These are phyloP conservation scores for Taphrina flavorubra DNA, from an alignment of 1,139 yeast species.

Conservation along the genomic window DNA sequence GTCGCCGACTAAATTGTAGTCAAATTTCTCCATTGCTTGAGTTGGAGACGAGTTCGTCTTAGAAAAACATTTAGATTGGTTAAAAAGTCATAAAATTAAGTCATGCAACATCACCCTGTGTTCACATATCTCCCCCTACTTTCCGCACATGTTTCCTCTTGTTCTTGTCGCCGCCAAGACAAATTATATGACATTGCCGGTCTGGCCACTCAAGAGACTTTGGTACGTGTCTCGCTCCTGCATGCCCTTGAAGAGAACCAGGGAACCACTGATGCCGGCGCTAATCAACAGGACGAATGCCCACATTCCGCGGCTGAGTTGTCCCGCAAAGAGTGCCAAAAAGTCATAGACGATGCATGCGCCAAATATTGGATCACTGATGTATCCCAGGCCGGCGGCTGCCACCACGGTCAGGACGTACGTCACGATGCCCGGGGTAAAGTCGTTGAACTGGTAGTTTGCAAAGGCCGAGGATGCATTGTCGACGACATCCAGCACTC, in stretches of 20 bases:
- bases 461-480: conserved; percentile 35
- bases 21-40: background rate
- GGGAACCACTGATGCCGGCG: conserved; percentile 30
- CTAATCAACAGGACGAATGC: conserved; percentile 26
- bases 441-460: conserved; percentile 21
- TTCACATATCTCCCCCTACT: background rate
- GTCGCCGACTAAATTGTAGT: conserved; percentile 7
- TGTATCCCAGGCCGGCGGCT: conserved; percentile 35
- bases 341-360: conserved; percentile 37
- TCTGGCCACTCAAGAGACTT: conserved; percentile 24
- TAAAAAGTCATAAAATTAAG: background rate
- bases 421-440: conserved; percentile 31
- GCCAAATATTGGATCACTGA: conserved; percentile 34
- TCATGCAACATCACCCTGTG: background rate
- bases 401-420: conserved; percentile 32
- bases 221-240: conserved; percentile 35
- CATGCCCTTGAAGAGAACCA: conserved; percentile 22
- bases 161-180: background rate
- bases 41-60: background rate
- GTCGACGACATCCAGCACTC: conserved; percentile 36
- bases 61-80: background rate
- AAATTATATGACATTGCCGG: conserved; percentile 14
- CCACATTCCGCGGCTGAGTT: conserved; percentile 32
- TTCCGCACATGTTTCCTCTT: background rate
- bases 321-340: conserved; percentile 33